Evolutionary conservation across 73 alveolate species (phyloP).

Genomic region (Tetrahymena borealis): DNA sequence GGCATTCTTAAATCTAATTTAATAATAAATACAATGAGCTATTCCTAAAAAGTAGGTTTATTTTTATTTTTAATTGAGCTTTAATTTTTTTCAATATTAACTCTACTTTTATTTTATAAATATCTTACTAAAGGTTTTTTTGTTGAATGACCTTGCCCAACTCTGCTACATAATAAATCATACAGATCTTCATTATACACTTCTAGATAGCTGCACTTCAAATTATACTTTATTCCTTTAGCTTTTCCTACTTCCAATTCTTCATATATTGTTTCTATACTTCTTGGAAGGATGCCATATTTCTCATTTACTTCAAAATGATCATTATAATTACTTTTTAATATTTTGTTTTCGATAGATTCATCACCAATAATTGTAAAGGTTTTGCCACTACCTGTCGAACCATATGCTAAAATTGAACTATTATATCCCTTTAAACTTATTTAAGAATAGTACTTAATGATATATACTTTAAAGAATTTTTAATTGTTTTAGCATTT

Average conservation of each 20-base stretch:
- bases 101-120: conserved; percentile 51
- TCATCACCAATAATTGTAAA: conserved; percentile 92
- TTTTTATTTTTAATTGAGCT: too few relatives aligned
- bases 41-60: too few relatives aligned
- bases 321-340: neutral
- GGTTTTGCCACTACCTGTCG: conserved; percentile 97
- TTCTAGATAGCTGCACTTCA: conserved; percentile 67
- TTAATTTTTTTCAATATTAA: conserved; percentile 19
- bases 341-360: neutral
- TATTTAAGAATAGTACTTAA: too few relatives aligned
- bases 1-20: conserved; percentile 48
- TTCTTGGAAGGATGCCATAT: conserved; percentile 71
- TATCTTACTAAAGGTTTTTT: neutral
- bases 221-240: conserved; percentile 50
- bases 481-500: too few relatives aligned
- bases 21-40: too few relatives aligned
- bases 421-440: conserved; percentile 75
- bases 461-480: too few relatives aligned
- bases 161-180: conserved; percentile 61
- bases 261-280: conserved; percentile 76
- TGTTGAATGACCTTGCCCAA: conserved; percentile 34
- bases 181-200: conserved; percentile 81
- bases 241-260: conserved; percentile 60
- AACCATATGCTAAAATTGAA: conserved; percentile 92
- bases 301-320: conserved; percentile 42